A percentile compares a stretch with the other conserved stretches of the same genome.
Conservation (phyloP, 176 grass and related monocot species). For the Ensete glaucum region DNA sequence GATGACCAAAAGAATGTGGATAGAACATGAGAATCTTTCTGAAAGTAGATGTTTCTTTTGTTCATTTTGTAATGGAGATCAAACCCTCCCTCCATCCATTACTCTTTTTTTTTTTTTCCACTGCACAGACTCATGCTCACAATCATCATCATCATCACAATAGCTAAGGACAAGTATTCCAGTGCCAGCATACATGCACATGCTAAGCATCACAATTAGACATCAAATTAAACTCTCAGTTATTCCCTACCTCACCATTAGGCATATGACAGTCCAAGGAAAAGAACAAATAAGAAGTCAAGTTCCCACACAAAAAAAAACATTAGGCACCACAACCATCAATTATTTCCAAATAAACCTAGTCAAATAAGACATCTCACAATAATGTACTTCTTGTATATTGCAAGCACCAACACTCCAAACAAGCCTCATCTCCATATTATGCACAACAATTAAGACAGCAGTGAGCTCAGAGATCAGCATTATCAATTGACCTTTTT, state of each 20-base stretch:
- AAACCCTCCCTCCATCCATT: no score
- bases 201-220: no score
- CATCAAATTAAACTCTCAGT: no score
- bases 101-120: no score
- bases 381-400: background rate
- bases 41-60: no score
- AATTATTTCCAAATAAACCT: background rate
- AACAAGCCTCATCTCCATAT: background rate
- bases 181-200: no score
- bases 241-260: background rate
- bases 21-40: no score
- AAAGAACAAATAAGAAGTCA: background rate
- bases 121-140: no score
- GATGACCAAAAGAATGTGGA: no score
- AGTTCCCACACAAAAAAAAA: background rate
- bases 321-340: background rate
- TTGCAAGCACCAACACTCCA: background rate
- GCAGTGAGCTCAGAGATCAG: slow-evolving; percentile 1
- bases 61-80: no score
- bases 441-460: background rate
- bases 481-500: background rate
- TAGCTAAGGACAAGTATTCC: no score
- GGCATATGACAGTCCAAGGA: background rate
- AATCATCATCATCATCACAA: no score
- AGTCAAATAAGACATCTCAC: background rate